phyloP scores from a whole-genome alignment of 1,284 basidiomycete genomes.

The Rhodotorula sp. region DNA sequence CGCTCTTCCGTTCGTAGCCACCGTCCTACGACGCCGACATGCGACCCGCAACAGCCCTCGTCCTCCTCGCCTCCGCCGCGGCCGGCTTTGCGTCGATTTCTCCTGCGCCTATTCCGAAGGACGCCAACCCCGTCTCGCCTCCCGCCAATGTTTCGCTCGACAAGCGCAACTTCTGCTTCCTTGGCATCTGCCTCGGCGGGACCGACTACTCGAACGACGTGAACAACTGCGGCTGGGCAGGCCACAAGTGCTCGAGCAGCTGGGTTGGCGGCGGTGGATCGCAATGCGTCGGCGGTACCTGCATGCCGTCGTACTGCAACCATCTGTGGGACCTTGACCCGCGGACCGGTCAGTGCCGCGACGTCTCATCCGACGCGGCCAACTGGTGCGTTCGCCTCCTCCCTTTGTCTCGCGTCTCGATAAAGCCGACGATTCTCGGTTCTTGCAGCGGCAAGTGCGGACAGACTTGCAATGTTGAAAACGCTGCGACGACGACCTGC shows the following conservation, averaged over 20 bases:
- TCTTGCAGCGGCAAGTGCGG: conserved; percentile 31
- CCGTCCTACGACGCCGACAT: not conserved
- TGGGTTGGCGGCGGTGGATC: conserved; percentile 22
- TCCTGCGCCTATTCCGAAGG: not conserved
- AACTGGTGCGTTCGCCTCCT: conserved; percentile 25
- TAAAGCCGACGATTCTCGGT: not conserved
- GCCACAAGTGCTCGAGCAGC: conserved; percentile 7
- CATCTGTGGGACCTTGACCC: conserved; percentile 27
- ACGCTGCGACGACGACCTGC: conserved; percentile 13
- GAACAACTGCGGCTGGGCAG: conserved; percentile 25
- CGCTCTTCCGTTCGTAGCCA: not conserved
- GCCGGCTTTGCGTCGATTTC: conserved; percentile 6
- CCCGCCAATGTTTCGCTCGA: conserved; percentile 14
- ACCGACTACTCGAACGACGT: conserved; percentile 17
- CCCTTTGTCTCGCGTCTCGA: not conserved
- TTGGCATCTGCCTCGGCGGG: conserved; percentile 19
- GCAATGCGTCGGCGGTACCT: conserved; percentile 20
- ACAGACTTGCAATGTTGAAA: conserved; percentile 23
- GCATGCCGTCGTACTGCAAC: conserved; percentile 24
- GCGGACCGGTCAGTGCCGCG: conserved; percentile 19
- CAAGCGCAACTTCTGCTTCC: conserved; percentile 23
- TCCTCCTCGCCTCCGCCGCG: conserved; percentile 6
- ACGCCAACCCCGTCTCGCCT: not conserved
- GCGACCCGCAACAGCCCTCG: not conserved
- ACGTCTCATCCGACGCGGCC: conserved; percentile 14